Base-by-base conservation (phyloP, 2,329 filamentous ascomycete species). In the Colletotrichum viniferum region DNA sequence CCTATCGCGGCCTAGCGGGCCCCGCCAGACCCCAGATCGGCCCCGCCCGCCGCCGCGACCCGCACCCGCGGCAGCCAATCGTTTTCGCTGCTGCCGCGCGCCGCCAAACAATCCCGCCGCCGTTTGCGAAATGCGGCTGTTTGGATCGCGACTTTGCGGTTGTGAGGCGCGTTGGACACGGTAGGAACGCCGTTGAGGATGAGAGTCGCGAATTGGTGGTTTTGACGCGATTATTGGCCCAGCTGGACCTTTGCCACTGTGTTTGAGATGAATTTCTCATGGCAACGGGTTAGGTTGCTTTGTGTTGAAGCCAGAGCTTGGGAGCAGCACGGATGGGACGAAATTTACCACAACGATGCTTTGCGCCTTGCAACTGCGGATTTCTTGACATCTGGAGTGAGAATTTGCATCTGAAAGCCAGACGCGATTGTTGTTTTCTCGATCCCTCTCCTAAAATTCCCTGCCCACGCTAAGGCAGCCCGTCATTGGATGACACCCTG, bases 1-100 rank as follows among this genome's bases (percentile, higher is more conserved):
- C 87, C 85, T 79, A 78, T 83, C 77, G 7, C 7, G 82, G 83
- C 5, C 66, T 88, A 86, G 87, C 79, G 81, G 1, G 65, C 24
- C 30, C 30, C 9, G 2, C 21, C n/a, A 2, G 7, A 36, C n/a
- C 32, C 38, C 4, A 43, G 9, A n/a, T 24, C 70, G 74, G 66
- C 16, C 71, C 74, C 70, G 60, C 66, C 70, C 13, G 65, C 21
- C 24, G n/a, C 74, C 65, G 71, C 71, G 60, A 30, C 28, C 70
- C 65, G 36, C 56, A 26, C 3, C 36, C 63, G 63, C 66, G 58
- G 67, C 38, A 63, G 66, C 74, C 74, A 76, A 76, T 76, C 14
- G 16, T 62, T 60, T 12, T 60, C 30, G n/a, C 32, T 14, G 14
- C 32, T 43, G 74, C n/a, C n/a, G 74, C 65, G 74, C 60, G 61